phyloP scores from a whole-genome alignment of 177 flowering plant species.

The Tripterygium wilfordii region DNA sequence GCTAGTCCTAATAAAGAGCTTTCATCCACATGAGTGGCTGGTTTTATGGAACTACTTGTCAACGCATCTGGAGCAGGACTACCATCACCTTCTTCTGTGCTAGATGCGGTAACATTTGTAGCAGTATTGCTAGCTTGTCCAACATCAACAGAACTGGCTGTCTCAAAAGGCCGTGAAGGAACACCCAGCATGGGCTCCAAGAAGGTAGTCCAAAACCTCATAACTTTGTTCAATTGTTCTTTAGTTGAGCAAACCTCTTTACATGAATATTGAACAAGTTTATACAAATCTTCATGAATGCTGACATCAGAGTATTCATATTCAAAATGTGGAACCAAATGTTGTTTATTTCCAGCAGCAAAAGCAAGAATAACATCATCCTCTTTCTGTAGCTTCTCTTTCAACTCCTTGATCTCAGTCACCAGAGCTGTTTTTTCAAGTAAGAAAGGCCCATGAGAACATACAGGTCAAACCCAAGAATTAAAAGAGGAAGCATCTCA shows the following conservation, averaged over 20 bases:
- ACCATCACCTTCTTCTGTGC: slow-evolving; percentile 36
- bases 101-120: slow-evolving; percentile 23
- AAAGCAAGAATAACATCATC: slow-evolving; percentile 63
- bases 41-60: slow-evolving; percentile 22
- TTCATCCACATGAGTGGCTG: slow-evolving; percentile 34
- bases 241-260: slow-evolving; percentile 63
- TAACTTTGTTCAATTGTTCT: slow-evolving; percentile 73
- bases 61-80: slow-evolving; percentile 35
- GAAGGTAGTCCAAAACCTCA: slow-evolving; percentile 81
- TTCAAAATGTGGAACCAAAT: slow-evolving; percentile 58
- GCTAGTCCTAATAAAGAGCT: slow-evolving; percentile 24
- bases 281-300: slow-evolving; percentile 82
- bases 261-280: slow-evolving; percentile 75
- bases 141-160: slow-evolving; percentile 50
- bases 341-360: slow-evolving; percentile 69
- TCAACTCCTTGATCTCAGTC: slow-evolving; percentile 83
- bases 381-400: slow-evolving; percentile 65
- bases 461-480: background rate
- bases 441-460: slow-evolving; percentile 1
- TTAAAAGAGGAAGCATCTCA: too few species aligned
- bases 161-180: slow-evolving; percentile 45
- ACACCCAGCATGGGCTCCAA: slow-evolving; percentile 77
- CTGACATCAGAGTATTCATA: slow-evolving; percentile 58
- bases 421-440: slow-evolving; percentile 52
- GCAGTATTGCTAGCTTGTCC: slow-evolving; percentile 29